Evolutionary conservation across 2,329 filamentous ascomycete genomes (phyloP), one percentile per base, ranked within the genome.

Genomic region (Penicillium vulpinum): DNA sequence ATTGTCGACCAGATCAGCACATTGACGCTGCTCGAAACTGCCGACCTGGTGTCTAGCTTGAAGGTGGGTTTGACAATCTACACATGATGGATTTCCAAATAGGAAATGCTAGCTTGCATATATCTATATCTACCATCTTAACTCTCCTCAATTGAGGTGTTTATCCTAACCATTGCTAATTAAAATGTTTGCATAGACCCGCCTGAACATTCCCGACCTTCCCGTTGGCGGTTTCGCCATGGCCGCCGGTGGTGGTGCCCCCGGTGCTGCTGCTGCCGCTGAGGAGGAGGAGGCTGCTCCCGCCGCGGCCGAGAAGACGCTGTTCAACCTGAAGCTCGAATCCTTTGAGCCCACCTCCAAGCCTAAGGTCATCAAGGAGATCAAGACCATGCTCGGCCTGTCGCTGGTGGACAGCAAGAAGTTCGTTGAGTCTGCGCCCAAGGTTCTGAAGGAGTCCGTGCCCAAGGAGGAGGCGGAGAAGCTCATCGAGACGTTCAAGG

Each of bases 381-480:
- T 99, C 81, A 99, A 99, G 87, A 88, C 86, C 72, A 84, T 99
- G 86, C 82, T 99, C 59, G 94, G 94, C 41, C 80, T 99, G 73
- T 95, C 90, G 75, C 84, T 99, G 81, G 95, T 99, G 67, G 94
- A 99, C 79, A 96, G 91, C 81, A 99, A 99, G 89, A 99, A 99
- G 83, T 99, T 99, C 72, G 94, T 99, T 65, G 94, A 99, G 84
- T 91, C 90, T 73, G 92, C 90, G 67, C 94, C 94, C 63, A 99
- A 99, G 88, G 81, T 91, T 77, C 90, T 99, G 91, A 97, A 97
- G 88, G 94, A 99, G 81, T 92, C 90, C 50, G 92, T 99, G 67
- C 90, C 93, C 63, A 99, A 99, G 86, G 94, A 99, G 73, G 95
- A 99, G 77, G 92, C 91, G 8, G 93, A 97, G 85, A 99, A 99